These are phyloP conservation scores for Cryptococcus hybrid DNA, from an alignment of 1,284 basidiomycete species.

Conservation along the genomic window DNA sequence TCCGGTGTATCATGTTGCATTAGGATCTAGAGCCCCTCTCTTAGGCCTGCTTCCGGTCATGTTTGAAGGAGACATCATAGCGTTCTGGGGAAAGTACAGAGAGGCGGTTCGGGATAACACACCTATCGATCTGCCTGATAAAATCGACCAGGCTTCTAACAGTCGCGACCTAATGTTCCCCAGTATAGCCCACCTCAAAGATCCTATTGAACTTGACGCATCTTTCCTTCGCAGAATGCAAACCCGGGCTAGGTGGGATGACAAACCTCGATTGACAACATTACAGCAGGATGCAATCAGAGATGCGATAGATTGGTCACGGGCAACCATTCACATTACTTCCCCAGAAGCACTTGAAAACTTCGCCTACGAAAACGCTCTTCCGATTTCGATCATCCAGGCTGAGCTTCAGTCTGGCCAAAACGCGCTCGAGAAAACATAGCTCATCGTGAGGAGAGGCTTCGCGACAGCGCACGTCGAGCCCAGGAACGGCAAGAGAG, in stretches of 20 bases:
- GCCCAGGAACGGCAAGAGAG: conserved; percentile 9
- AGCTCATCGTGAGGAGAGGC: conserved; percentile 3
- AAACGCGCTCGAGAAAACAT: conserved; percentile 5
- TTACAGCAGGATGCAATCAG: conserved; percentile 32
- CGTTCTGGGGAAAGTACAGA: conserved; percentile 23
- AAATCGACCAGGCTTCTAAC: neutral
- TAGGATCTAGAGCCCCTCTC: conserved; percentile 11
- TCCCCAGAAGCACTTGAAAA: conserved; percentile 22
- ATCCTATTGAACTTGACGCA: neutral
- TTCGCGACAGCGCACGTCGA: conserved; percentile 2
- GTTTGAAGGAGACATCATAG: conserved; percentile 16
- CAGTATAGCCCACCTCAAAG: neutral
- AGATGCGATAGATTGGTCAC: conserved; percentile 16
- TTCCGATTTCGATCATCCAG: conserved; percentile 20
- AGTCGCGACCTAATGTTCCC: neutral
- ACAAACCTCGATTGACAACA: conserved; percentile 18
- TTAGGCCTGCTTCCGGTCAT: conserved; percentile 29
- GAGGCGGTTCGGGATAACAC: conserved; percentile 9
- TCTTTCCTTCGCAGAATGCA: conserved; percentile 8
- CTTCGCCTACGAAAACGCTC: conserved; percentile 34
- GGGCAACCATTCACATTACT: conserved; percentile 2
- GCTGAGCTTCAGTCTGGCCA: conserved; percentile 14
- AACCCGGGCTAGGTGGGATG: conserved; percentile 24
- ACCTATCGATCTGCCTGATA: neutral
- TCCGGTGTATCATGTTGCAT: conserved; percentile 39